Percentiles rank a stretch among this genome's conserved stretches.
Evolutionary conservation across 768 basidiomycete species (phyloP).

Genomic region (Pleurotus cornucopiae): DNA sequence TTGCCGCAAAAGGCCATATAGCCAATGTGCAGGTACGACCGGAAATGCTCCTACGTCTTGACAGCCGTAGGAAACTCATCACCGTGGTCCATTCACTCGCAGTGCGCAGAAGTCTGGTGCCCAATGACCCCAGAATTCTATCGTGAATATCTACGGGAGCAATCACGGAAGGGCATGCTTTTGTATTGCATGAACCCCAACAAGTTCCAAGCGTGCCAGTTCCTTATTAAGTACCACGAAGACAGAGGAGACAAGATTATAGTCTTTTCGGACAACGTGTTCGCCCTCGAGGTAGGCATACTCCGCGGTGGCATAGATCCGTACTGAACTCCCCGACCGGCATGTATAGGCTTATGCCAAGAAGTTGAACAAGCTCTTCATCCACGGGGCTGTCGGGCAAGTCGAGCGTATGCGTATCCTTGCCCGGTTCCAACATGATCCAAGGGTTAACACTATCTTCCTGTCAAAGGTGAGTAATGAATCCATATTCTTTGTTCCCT

Average conservation of each 20-base stretch:
- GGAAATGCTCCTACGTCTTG: constrained; percentile 1
- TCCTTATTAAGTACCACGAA: constrained; percentile 97
- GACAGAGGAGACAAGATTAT: constrained; percentile 98
- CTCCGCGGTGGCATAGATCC: constrained; percentile 9
- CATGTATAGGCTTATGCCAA: constrained; percentile 80
- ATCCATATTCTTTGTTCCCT: too few species aligned
- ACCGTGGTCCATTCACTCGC: constrained; percentile 10
- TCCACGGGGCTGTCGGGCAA: constrained; percentile 94
- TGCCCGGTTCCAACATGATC: constrained; percentile 93
- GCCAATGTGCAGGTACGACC: constrained; percentile 92
- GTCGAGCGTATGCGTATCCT: constrained; percentile 94
- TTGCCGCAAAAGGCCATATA: constrained; percentile 98
- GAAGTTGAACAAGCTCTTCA: constrained; percentile 89
- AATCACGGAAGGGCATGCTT: constrained; percentile 90
- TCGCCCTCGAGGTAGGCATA: constrained; percentile 77
- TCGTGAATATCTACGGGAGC: constrained; percentile 91
- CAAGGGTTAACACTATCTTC: constrained; percentile 96
- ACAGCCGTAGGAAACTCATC: neutral
- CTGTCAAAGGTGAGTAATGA: constrained; percentile 73
- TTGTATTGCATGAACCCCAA: constrained; percentile 99
- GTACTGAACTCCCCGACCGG: neutral
- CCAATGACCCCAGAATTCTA: constrained; percentile 99
- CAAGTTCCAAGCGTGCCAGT: constrained; percentile 99
- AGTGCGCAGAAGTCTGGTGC: constrained; percentile 99
- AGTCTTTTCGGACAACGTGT: constrained; percentile 99